A percentile compares a stretch with the other conserved stretches of the same genome.
Conservation (phyloP, 2,329 filamentous ascomycete species). For the Alternaria triticimaculans region DNA sequence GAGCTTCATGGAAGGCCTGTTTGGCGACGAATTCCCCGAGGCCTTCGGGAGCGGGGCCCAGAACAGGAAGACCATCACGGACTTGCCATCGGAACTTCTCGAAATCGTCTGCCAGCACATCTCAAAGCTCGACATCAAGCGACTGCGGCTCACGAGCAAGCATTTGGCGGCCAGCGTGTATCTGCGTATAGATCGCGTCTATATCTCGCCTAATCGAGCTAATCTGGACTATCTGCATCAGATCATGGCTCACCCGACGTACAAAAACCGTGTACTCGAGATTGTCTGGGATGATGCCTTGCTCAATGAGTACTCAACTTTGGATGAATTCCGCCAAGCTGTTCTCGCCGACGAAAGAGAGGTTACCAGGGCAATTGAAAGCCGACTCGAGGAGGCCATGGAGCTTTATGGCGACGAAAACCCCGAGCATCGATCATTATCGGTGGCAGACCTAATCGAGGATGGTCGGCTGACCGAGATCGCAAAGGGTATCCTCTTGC, state of each 20-base stretch:
- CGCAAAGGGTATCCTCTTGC: slow-evolving; percentile 23
- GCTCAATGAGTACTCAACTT: slow-evolving; percentile 25
- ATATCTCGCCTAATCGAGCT: slow-evolving; percentile 50
- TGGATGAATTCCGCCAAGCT: slow-evolving; percentile 17
- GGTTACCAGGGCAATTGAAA: slow-evolving; percentile 11
- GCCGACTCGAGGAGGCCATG: slow-evolving; percentile 14
- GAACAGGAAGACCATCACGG: slow-evolving; percentile 25
- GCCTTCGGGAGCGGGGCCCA: slow-evolving; percentile 21
- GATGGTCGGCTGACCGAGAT: slow-evolving; percentile 20
- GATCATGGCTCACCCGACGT: slow-evolving; percentile 47
- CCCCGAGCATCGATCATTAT: slow-evolving; percentile 9
- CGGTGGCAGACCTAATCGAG: slow-evolving; percentile 18
- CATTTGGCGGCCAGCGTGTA: slow-evolving; percentile 24
- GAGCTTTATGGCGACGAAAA: slow-evolving; percentile 6
- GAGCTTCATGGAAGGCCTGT: slow-evolving; percentile 32
- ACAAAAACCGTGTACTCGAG: slow-evolving; percentile 44
- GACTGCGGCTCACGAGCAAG: slow-evolving; percentile 24
- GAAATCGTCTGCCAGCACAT: slow-evolving; percentile 21
- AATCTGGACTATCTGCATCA: slow-evolving; percentile 49
- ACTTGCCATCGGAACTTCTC: slow-evolving; percentile 29
- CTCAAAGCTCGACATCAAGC: slow-evolving; percentile 28
- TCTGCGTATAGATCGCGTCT: slow-evolving; percentile 47
- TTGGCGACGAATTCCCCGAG: slow-evolving; percentile 35
- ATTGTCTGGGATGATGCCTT: slow-evolving; percentile 52
- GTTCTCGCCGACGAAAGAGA: slow-evolving; percentile 24